Percentiles rank a stretch among this genome's conserved stretches.
phyloP scores from a whole-genome alignment of 2,329 filamentous ascomycete species.

The Xylaria sp. region DNA sequence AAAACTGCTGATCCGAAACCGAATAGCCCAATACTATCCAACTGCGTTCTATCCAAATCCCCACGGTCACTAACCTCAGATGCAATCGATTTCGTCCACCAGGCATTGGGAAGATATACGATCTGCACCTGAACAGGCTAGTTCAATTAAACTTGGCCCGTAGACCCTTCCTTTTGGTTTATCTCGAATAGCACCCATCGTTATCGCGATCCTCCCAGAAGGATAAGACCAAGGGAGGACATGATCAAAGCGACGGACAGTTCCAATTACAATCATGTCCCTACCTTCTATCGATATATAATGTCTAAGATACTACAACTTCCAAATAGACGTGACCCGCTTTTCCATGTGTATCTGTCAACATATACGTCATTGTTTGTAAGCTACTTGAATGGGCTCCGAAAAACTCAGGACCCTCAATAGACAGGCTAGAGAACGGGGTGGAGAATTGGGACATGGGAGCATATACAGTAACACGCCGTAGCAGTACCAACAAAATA shows the following conservation, averaged over 20 bases:
- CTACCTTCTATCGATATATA: not conserved
- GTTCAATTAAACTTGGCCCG: not conserved
- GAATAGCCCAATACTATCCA: constrained; percentile 8
- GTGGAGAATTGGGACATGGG: too few species aligned
- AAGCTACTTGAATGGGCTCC: too few species aligned
- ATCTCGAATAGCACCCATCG: not conserved
- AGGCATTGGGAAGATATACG: not conserved
- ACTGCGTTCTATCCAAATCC: not conserved
- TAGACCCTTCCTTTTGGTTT: not conserved
- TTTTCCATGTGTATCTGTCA: not conserved
- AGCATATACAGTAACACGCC: too few species aligned
- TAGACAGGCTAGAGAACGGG: too few species aligned
- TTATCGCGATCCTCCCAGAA: not conserved
- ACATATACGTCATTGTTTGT: not conserved
- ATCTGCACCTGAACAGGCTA: not conserved
- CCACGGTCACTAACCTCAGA: not conserved
- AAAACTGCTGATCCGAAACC: not conserved
- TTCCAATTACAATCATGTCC: not conserved
- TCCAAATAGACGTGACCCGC: not conserved
- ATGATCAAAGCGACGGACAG: not conserved
- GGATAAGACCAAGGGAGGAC: not conserved
- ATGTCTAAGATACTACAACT: not conserved
- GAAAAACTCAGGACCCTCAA: too few species aligned
- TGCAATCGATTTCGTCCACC: not conserved
- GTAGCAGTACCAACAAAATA: too few species aligned